phyloP scores from a whole-genome alignment of 192 early-diverging fungal species.

The Chytriomyces confervae region DNA sequence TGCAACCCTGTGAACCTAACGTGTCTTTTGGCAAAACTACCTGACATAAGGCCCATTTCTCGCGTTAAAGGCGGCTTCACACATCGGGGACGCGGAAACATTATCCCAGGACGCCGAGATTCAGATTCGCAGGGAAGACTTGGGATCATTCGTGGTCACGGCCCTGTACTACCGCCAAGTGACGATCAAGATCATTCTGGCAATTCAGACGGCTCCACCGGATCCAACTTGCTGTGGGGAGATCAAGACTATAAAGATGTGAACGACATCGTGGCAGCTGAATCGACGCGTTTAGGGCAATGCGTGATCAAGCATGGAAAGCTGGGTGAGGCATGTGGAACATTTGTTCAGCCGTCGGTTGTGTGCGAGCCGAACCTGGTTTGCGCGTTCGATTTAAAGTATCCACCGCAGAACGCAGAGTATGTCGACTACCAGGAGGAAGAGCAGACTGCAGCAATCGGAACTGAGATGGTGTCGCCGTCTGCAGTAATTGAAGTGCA shows the following conservation, averaged over 20 bases:
- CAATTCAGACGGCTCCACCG: too few species aligned
- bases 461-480: background rate
- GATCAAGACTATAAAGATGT: too few species aligned
- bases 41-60: background rate
- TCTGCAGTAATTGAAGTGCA: background rate
- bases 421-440: background rate
- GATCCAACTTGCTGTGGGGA: too few species aligned
- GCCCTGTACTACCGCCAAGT: too few species aligned
- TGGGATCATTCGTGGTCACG: too few species aligned
- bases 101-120: background rate
- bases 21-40: background rate
- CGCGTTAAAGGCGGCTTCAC: background rate
- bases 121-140: background rate
- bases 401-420: background rate
- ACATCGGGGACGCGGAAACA: background rate
- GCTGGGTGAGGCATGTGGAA: background rate
- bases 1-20: background rate
- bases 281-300: background rate
- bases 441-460: background rate
- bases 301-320: background rate
- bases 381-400: background rate
- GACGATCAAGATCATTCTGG: too few species aligned
- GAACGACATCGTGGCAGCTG: background rate
- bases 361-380: background rate
- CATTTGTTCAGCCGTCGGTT: background rate